Evolutionary conservation across 2,329 filamentous ascomycete genomes (phyloP), one percentile per base, ranked within the genome.

Genomic region (Didymellaceae sp.): DNA sequence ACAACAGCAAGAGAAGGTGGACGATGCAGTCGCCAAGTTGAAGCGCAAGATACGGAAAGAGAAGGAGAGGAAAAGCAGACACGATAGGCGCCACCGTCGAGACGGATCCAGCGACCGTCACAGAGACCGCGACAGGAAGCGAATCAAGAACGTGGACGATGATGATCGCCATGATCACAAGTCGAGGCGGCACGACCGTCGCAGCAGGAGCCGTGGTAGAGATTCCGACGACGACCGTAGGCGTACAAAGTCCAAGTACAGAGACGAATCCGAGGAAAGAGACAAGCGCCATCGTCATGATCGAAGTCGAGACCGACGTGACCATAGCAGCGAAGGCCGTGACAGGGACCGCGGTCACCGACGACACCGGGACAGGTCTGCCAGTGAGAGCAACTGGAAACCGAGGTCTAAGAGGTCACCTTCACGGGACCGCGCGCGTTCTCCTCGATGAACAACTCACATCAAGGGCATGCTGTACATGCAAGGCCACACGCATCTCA

Each of bases 1-100:
- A 57, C 89, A 96, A 75, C 97, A 97, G 81, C 91, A 89, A 74
- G 90, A 91, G 69, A 90, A 96, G 70, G 83, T 96, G 10, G 85
- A 88, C 45, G 82, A 83, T 51, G 92, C 90, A 3, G 74, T 89
- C 61, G 78, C 80, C 57, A 81, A 75, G 61, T 69, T 81, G 42
- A 78, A 80, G 35, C 81, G 74, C 66, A 75, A 67, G 61, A 77
- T 78, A 49, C 70, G 67, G 38, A 73, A 68, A 52, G 75, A 81
- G 74, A 72, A 69, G 54, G 74, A 80, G 74, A 65, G 78, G 76
- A 65, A 63, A 37, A 63, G 58, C 35, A 42, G 38, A 35, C 42
- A 52, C 8, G 63, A 70, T 1, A 66, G 55, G 38, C 66, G 65
- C 7, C 56, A 66, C 35, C 59, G 54, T 10, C 61, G 62, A 38